Conservation (phyloP, 2,329 filamentous ascomycete species). For the Metarhizium album region DNA sequence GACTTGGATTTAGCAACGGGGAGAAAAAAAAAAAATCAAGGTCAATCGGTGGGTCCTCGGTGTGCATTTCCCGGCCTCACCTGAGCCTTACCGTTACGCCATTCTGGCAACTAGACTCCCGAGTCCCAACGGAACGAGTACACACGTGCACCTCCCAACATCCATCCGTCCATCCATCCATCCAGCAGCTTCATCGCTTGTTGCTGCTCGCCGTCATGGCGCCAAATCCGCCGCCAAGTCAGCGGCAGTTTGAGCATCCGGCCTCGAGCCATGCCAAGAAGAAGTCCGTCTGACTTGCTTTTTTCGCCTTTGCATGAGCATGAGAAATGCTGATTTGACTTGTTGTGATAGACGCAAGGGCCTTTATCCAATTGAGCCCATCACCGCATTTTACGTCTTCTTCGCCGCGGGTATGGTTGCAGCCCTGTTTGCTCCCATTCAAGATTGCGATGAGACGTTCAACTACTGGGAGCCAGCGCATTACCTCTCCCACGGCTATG, state of each 20-base stretch:
- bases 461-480: slow-evolving; percentile 99
- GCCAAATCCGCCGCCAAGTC: slow-evolving; percentile 20
- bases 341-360: slow-evolving; percentile 31
- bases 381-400: slow-evolving; percentile 72
- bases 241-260: slow-evolving; percentile 35
- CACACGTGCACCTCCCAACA: slow-evolving; percentile 14
- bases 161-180: no score
- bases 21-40: not conserved
- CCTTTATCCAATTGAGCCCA: slow-evolving; percentile 57
- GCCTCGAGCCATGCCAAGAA: slow-evolving; percentile 40
- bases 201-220: slow-evolving; percentile 24
- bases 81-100: not conserved
- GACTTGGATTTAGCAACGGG: not conserved
- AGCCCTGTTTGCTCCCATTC: slow-evolving; percentile 77
- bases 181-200: slow-evolving; percentile 5
- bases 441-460: slow-evolving; percentile 97
- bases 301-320: not conserved
- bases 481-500: slow-evolving; percentile 86
- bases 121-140: slow-evolving; percentile 8
- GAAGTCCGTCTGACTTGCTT: slow-evolving; percentile 25
- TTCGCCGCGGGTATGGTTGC: slow-evolving; percentile 63
- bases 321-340: slow-evolving; percentile 1
- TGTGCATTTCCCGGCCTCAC: not conserved
- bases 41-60: not conserved
- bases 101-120: slow-evolving; percentile 6